A percentile compares a stretch with the other conserved stretches of the same genome.
Evolutionary conservation across 2,329 filamentous ascomycete genomes (phyloP).

Genomic region (Aspergillus fumigatus): DNA sequence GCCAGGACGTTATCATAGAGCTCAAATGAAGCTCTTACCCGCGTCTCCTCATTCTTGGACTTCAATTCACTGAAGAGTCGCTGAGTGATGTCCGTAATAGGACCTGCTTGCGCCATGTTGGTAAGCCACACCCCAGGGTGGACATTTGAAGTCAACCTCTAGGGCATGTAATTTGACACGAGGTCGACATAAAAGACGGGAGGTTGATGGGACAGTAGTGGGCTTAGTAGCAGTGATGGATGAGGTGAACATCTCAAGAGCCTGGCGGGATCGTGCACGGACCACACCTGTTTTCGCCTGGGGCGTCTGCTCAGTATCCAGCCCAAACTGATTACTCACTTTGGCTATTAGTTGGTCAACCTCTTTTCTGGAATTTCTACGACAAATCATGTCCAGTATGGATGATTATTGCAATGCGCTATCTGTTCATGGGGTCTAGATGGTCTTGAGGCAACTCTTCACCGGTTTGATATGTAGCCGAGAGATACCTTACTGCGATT

Average conservation of each 20-base stretch:
- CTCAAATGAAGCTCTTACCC: slow-evolving; percentile 47
- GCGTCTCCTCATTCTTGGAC: slow-evolving; percentile 50
- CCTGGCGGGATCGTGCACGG: slow-evolving; percentile 16
- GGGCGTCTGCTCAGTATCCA: background rate
- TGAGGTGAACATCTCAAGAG: slow-evolving; percentile 20
- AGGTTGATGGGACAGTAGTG: slow-evolving; percentile 13
- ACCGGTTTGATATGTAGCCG: background rate
- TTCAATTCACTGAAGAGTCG: slow-evolving; percentile 55
- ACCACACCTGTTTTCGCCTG: slow-evolving; percentile 17
- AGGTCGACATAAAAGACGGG: slow-evolving; percentile 16
- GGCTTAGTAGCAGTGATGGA: slow-evolving; percentile 8
- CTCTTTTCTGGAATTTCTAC: background rate
- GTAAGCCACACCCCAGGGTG: slow-evolving; percentile 32
- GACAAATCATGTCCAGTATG: background rate
- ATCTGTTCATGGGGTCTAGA: background rate
- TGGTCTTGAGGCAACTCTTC: background rate
- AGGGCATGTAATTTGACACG: slow-evolving; percentile 21
- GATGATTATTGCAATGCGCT: background rate
- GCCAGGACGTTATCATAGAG: slow-evolving; percentile 44
- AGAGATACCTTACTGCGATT: background rate
- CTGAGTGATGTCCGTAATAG: slow-evolving; percentile 48
- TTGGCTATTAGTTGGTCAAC: background rate
- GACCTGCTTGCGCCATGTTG: slow-evolving; percentile 46
- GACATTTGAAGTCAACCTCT: slow-evolving; percentile 37
- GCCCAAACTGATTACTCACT: background rate